Base-by-base conservation (phyloP, 1,284 basidiomycete species). In the Puccinia polysora region DNA sequence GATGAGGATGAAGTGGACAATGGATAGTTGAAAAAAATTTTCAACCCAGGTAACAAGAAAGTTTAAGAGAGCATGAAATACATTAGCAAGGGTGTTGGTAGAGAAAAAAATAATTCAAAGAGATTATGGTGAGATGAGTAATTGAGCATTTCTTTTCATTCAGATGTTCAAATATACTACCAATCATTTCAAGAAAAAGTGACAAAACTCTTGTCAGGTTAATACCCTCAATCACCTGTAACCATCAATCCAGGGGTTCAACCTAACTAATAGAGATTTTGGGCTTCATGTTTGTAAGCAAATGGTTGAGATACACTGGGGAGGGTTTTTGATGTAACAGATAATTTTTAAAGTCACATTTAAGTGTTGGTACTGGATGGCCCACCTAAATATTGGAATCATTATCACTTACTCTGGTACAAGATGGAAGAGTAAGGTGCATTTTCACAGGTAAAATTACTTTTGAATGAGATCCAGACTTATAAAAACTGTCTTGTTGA, bases 351-450 rank as follows among this genome's bases (percentile, higher is more conserved):
- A 20, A 4, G 20, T 36, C 62, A 4, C n/a, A 18, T 67, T 75
- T 63, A 67, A 75, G 38, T 43, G 71, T 28, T 43, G 56, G 4
- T 71, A 73, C 32, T 28, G 59, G 30, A 8, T 23, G 38, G 12
- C 32, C 40, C 23, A 49, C 30, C 12, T 49, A 36, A 25, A 63
- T 63, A 18, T 63, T 28, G 4, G 60, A 43, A 25, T 63, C 60
- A 5, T 7, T 34, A 10, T 60, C 40, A n/a, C 28, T 20, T 34
- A 32, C 30, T 32, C 36, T 20, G 30, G 30, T 36, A 58, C 10
- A 12, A 32, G 1, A 32, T 14, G 36, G 59, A 30, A 12, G 59
- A 12, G 25, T 18, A 58, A 36, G 55, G 55, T 18, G 32, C 5
- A 20, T 45, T 2, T 6, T 18, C 0, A 25, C n/a, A 40, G 59